These are phyloP conservation scores for Ambrosiella xylebori DNA, from an alignment of 2,329 filamentous ascomycete genomes.

Conservation along the genomic window DNA sequence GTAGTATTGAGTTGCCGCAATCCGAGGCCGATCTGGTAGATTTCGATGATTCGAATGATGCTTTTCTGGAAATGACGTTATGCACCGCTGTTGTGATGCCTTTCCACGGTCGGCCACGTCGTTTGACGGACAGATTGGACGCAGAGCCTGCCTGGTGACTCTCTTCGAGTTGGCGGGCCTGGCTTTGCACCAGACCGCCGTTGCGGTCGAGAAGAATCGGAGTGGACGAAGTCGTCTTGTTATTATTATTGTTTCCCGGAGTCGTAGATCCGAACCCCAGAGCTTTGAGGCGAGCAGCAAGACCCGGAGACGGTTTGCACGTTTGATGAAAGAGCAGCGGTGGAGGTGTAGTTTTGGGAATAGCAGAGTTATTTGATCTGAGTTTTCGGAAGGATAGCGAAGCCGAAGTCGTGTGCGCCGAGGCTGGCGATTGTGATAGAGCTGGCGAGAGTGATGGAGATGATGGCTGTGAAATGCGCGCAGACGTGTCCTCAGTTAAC, in stretches of 20 bases:
- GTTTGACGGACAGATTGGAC: conserved; percentile 33
- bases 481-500: background rate
- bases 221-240: conserved; percentile 12
- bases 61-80: conserved; percentile 6
- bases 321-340: conserved; percentile 18
- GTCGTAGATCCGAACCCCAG: conserved; percentile 36
- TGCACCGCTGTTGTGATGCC: conserved; percentile 19
- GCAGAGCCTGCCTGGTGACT: conserved; percentile 41
- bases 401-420: background rate
- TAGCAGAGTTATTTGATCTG: conserved; percentile 15
- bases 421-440: conserved; percentile 6
- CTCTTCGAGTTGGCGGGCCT: conserved; percentile 51
- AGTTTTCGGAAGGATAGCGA: conserved; percentile 15
- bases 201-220: conserved; percentile 29
- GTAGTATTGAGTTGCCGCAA: conserved; percentile 15
- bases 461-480: conserved; percentile 10
- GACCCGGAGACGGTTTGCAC: conserved; percentile 45
- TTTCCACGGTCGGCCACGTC: conserved; percentile 56
- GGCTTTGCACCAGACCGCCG: conserved; percentile 53
- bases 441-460: conserved; percentile 8
- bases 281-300: conserved; percentile 47
- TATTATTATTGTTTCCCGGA: conserved; percentile 3
- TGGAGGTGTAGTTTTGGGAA: conserved; percentile 17
- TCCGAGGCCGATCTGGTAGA: conserved; percentile 8
- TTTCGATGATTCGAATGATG: conserved; percentile 14